Evolutionary conservation across 2,329 filamentous ascomycete species (phyloP), one percentile per base, ranked within the genome.

Genomic region (Epichloe brachyelytri): DNA sequence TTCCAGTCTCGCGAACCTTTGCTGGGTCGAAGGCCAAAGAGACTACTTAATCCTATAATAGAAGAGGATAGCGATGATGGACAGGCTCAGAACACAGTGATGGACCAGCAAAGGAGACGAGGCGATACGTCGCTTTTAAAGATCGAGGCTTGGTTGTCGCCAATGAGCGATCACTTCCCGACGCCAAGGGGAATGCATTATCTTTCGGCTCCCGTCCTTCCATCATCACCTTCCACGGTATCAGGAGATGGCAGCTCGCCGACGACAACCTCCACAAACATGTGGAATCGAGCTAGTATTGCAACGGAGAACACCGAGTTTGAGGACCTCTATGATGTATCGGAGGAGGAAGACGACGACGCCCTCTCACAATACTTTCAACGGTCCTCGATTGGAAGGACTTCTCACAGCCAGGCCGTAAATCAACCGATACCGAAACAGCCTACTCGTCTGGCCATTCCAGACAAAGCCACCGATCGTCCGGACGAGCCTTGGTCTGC

Each of bases 241-340:
- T 76, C 78, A 6, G 71, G 70, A 53, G 77, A 78, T 55, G 73
- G 68, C 58, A 72, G 68, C 48, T 79, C 77, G 52, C 79, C 73
- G 50, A 75, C 73, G 59, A 73, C 70, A 10, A 77, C 73, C 40
- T 79, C 78, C 20, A 50, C 43, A n/a, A 75, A 78, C 55, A 74
- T 73, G 26, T 82, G 84, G 85, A 82, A 77, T 55, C 74, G 80
- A 59, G 72, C 73, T 59, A 85, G 77, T 71, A 68, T 74, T 59
- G 71, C 77, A 64, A 83, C 83, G 57, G 79, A 80, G 59, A 76
- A 76, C 55, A 86, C 79, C 58, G 83, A 88, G 56, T 91, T 91
- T 60, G 87, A 95, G 66, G 88, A 94, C 60, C 71, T 95, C 46
- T 95, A 95, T 66, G 86, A 93, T 66, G 77, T 88, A 41, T 89